Base-by-base conservation (phyloP, 2,329 filamentous ascomycete genomes). In the Trichoderma atrobrunneum region DNA sequence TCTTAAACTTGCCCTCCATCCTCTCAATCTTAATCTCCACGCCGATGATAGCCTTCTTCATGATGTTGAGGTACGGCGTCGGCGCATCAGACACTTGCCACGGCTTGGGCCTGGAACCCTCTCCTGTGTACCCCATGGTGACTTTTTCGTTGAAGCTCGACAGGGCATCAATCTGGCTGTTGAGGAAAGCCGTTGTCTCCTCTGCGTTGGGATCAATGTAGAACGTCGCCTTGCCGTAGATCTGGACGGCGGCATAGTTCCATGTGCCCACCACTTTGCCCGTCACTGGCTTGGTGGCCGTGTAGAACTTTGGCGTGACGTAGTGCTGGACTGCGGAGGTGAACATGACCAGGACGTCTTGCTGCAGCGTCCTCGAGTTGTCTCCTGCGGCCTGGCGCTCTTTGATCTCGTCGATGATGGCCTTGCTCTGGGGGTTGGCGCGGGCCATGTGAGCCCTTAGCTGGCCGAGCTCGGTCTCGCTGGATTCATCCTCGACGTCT, bases 191-290 rank as follows among this genome's bases (percentile, higher is more conserved):
- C 0, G 78, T 76, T 0, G 88, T 87, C 26, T 85, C 82, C 0
- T 80, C 76, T 0, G 83, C 78, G 60, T 83, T 83, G 7, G 85
- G 76, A 71, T 91, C 86, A 71, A 81, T 85, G 74, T 85, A 88
- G 5, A 92, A 79, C 0, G 73, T 86, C 1, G 87, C 87, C 2
- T 79, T 84, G 1, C 90, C 90, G 75, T 92, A 92, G 0, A 84
- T 88, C 79, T 92, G 89, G 0, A 86, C 90, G 0, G 90, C 89
- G 0, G 88, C 83, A 75, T 92, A 93, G 78, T 93, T 90, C 91
- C 90, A 92, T 0, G 90, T 93, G 0, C 90, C 90, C 6, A 91
- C 90, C 0, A 92, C 90, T 75, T 92, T 92, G 12, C 86, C 90
- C 0, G 86, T 89, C 0, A 76, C 78, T 0, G 89, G 90, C 77